Base-by-base conservation (phyloP, 352 stramenopile genomes). In the Globisporangium cylindrosporum region DNA sequence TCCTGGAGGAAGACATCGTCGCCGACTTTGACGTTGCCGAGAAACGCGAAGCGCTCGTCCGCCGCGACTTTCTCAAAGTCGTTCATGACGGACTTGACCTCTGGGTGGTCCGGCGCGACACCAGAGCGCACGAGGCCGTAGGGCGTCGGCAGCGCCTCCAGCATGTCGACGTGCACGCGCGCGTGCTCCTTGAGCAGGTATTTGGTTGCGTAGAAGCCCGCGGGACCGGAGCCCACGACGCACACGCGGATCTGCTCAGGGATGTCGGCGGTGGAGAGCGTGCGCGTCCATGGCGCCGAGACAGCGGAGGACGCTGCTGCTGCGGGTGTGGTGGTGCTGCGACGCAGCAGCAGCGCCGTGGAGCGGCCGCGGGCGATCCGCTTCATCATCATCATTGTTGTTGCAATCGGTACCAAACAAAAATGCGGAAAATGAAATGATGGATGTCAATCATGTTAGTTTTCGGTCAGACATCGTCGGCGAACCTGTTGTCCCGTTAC, bases 51-150 rank as follows among this genome's bases (percentile, higher is more conserved):
- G 53, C 89, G 88, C 43, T 75, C 70, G 48, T 95, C 84, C 1
- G 73, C 64, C n/a, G 88, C 81, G 8, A 98, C 89, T 69, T 96
- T 84, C 5, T 96, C 81, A 76, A 99, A 99, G 76, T 99, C 96
- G 70, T 98, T 91, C 76, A 97, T 94, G 12, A 99, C 97, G 69
- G 91, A 98, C 84, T 99, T 99, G 20, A 99, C 97, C 82, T 99
- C 97, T 0, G 95, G 97, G 81, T 99, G 97, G 82, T 99, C 97
- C 1, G 97, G 98, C 22, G 97, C 97, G 1, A 99, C 97, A 27
- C 97, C 98, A 14, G 86, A 98, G 60, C 97, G 88, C 36, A 99
- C 97, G 57, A 99, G 88, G 5, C 98, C 97, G 75, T 93, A 99
- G 1, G 97, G 97, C 24, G 93, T 98, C 2, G 95, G 95, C 48